Conservation (phyloP, 2,329 filamentous ascomycete species). For the Dactylonectria estremocensis region DNA sequence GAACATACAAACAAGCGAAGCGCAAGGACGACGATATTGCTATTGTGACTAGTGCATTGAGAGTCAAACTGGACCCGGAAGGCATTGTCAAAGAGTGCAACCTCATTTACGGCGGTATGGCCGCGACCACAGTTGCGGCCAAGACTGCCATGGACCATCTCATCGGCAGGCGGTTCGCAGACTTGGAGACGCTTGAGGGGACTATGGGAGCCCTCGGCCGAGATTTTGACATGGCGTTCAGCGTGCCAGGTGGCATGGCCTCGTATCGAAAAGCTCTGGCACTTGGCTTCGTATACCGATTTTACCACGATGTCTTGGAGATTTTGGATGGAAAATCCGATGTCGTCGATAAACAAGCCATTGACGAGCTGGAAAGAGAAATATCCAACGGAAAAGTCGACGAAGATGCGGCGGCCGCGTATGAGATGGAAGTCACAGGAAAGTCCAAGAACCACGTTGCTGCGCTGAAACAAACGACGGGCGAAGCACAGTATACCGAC, state of each 20-base stretch:
- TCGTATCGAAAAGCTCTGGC: slow-evolving; percentile 94
- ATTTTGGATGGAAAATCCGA: slow-evolving; percentile 66
- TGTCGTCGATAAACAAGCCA: slow-evolving; percentile 78
- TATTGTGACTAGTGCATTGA: slow-evolving; percentile 91
- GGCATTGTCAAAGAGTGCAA: slow-evolving; percentile 82
- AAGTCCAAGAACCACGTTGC: slow-evolving; percentile 91
- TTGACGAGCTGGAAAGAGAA: slow-evolving; percentile 87
- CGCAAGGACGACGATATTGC: slow-evolving; percentile 98
- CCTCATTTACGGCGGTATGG: slow-evolving; percentile 96
- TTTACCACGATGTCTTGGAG: slow-evolving; percentile 90
- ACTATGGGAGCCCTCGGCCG: slow-evolving; percentile 90
- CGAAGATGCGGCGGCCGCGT: slow-evolving; percentile 79
- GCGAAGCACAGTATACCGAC: slow-evolving; percentile 96
- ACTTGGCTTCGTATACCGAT: slow-evolving; percentile 95
- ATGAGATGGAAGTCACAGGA: slow-evolving; percentile 86
- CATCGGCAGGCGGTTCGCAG: slow-evolving; percentile 83
- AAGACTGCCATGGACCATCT: slow-evolving; percentile 83
- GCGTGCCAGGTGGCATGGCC: slow-evolving; percentile 97
- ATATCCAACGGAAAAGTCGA: slow-evolving; percentile 89
- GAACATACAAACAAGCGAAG: slow-evolving; percentile 96
- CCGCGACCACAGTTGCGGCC: slow-evolving; percentile 89
- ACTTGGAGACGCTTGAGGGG: slow-evolving; percentile 88
- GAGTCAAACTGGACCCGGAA: slow-evolving; percentile 78
- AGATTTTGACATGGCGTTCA: slow-evolving; percentile 91
- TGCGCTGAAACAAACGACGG: slow-evolving; percentile 92